Base-by-base conservation (phyloP, 116 monocot species). In the Papilionanthe hybrid region DNA sequence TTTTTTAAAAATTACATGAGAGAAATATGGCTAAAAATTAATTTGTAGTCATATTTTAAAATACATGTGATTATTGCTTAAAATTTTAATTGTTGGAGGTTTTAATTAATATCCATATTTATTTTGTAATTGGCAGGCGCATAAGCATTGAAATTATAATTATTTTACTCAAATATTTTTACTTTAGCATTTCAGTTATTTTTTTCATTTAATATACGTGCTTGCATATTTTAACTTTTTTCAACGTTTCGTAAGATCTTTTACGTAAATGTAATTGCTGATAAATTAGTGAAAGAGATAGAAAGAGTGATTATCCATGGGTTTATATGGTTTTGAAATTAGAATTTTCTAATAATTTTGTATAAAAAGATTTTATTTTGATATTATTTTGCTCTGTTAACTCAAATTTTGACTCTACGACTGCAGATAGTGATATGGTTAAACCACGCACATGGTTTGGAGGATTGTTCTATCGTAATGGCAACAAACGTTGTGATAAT, bases 391-490 rank as follows among this genome's bases (percentile, higher is more conserved):
- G 4, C 53, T 4, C 4, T 17, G 7, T 5, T 58, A 58, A 63
- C 63, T 20, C 4, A 63, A 9, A 63, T 22, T 23, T 22, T 63
- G 22, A 22, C 22, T 63, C 6, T 2, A 0, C 63, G 23, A 63
- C 2, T 63, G 63, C 86, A 89, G 84, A 77, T 85, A 91, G 81
- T 91, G 91, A 79, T 84, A 91, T 91, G 91, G 88, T 91, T 88
- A 88, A 88, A 72, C 76, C 84, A 82, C 79, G 88, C 41, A 80
- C 91, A 86, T 91, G 91, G 91, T 76, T 88, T 88, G 88, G 84
- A 82, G 86, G 86, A 72, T 58, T 91, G 32, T 88, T 91, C 37
- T 81, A 58, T 74, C 88, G 91, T 67, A 48, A 18, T 49, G 29
- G 75, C 69, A 81, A 80, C 42, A 87, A 83, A 63, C 83, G 79